Evolutionary conservation across 306 rosid species (phyloP).

Genomic region (Glycyrrhiza uralensis): DNA sequence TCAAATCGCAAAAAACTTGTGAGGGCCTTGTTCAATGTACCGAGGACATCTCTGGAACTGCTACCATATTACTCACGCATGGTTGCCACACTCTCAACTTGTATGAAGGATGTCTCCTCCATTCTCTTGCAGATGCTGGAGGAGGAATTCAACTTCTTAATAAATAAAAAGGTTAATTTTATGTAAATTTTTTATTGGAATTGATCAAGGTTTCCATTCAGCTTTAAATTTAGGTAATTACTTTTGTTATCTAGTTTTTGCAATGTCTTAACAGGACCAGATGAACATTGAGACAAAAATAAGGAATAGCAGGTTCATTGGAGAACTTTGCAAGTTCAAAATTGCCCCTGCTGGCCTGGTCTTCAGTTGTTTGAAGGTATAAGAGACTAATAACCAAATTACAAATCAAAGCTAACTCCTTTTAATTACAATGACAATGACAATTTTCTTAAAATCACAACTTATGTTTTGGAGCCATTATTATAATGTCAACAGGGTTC

Average conservation of each 20-base stretch:
- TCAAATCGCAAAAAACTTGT: constrained; percentile 88
- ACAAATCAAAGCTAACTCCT: neutral
- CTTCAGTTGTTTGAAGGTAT: constrained; percentile 97
- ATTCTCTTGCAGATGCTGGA: constrained; percentile 89
- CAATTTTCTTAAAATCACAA: neutral
- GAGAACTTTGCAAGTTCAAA: constrained; percentile 98
- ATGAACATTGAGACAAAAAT: constrained; percentile 99
- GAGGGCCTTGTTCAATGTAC: constrained; percentile 92
- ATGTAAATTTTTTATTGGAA: neutral
- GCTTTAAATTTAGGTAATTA: constrained; percentile 21
- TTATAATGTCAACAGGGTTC: neutral
- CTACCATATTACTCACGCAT: constrained; percentile 93
- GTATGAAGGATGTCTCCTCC: constrained; percentile 94
- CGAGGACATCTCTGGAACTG: constrained; percentile 93
- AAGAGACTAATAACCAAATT: constrained; percentile 13
- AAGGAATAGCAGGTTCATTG: constrained; percentile 94
- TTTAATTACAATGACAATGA: neutral
- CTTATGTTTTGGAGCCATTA: constrained; percentile 13
- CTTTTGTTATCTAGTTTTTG: constrained; percentile 21
- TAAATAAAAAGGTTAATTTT: constrained; percentile 83
- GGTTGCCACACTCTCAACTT: constrained; percentile 93
- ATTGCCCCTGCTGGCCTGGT: constrained; percentile 84
- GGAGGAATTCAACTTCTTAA: constrained; percentile 94
- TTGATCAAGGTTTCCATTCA: neutral
- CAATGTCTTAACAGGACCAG: constrained; percentile 74